A percentile compares a stretch with the other conserved stretches of the same genome.
Evolutionary conservation across 2,329 filamentous ascomycete genomes (phyloP).

Genomic region (Xylariales sp.): DNA sequence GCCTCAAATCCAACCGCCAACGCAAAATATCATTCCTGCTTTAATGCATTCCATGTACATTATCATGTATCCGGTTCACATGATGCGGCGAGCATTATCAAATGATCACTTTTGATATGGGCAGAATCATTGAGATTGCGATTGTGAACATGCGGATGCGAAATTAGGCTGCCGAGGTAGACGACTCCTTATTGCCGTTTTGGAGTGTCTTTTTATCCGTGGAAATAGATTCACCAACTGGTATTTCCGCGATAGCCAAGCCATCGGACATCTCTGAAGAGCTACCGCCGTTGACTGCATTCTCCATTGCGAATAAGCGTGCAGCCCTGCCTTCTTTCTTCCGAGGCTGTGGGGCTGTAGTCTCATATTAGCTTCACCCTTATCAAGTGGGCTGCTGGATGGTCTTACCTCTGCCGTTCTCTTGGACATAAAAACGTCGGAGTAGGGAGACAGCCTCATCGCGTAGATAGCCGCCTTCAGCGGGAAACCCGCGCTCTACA

Average conservation of each 20-base stretch:
- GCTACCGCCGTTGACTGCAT: constrained; percentile 16
- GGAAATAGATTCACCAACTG: too few relatives aligned
- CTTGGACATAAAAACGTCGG: constrained; percentile 93
- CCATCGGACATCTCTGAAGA: constrained; percentile 21
- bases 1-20: too few relatives aligned
- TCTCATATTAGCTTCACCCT: constrained; percentile 10
- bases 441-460: constrained; percentile 92
- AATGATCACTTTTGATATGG: too few relatives aligned
- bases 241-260: constrained; percentile 15
- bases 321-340: constrained; percentile 31
- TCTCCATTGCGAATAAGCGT: constrained; percentile 25
- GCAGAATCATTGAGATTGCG: too few relatives aligned
- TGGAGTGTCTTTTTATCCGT: too few relatives aligned
- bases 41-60: too few relatives aligned
- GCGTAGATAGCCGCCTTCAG: constrained; percentile 81
- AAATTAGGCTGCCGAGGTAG: too few relatives aligned
- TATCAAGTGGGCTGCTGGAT: not conserved
- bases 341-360: constrained; percentile 27
- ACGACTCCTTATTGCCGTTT: too few relatives aligned
- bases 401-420: constrained; percentile 79
- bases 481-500: constrained; percentile 74
- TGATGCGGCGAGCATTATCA: too few relatives aligned
- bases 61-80: too few relatives aligned
- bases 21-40: too few relatives aligned
- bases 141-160: too few relatives aligned